Evolutionary conservation across 2,329 filamentous ascomycete genomes (phyloP), one percentile per base, ranked within the genome.

Genomic region (Ophiocordyceps camponoti-leonardi): DNA sequence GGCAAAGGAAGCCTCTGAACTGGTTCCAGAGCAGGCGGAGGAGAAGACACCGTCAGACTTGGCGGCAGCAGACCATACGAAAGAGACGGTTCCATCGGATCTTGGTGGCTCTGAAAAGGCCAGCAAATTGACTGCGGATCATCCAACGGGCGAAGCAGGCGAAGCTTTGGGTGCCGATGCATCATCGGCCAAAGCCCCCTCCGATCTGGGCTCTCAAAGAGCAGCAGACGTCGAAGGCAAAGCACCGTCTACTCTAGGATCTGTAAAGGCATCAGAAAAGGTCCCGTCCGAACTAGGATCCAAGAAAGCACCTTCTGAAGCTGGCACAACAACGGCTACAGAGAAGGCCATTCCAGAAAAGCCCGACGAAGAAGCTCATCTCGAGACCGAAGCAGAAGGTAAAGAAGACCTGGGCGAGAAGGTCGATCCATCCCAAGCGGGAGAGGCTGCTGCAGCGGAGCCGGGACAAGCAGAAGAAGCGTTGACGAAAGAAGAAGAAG

Each of bases 401-500:
- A 6, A n/a, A 35, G 31, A 35, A 14, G 13, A 8, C 23, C 13
- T 35, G 31, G 13, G 31, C 31, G 31, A 35, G 4, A 35, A 35
- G 13, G n/a, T 13, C 31, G 31, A n/a, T 1, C 16, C 31, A n/a
- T n/a, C n/a, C n/a, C 10, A 35, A n/a, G 11, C 16, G 2, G 31
- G 31, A 35, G 31, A 35, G 10, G 13, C 31, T 13, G 6, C 31
- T 6, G 26, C 28, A 2, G 42, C n/a, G 16, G 42, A 19, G 4
- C 6, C 42, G 14, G 46, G 52, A 42, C 31, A 41, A 13, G 47
- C 45, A 33, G 35, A 46, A 30, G 46, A 46, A 41, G 47, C 49
- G 22, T 48, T 46, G 30, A 45, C 51, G 39, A 49, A 43, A n/a
- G 49, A 19, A 16, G 47, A 46, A 11, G 46, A 49, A 33, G 47